Percentiles rank a stretch among this genome's conserved stretches.
Conservation (phyloP, 148 eudicot genomes). For the Pharnaceum exiguum region DNA sequence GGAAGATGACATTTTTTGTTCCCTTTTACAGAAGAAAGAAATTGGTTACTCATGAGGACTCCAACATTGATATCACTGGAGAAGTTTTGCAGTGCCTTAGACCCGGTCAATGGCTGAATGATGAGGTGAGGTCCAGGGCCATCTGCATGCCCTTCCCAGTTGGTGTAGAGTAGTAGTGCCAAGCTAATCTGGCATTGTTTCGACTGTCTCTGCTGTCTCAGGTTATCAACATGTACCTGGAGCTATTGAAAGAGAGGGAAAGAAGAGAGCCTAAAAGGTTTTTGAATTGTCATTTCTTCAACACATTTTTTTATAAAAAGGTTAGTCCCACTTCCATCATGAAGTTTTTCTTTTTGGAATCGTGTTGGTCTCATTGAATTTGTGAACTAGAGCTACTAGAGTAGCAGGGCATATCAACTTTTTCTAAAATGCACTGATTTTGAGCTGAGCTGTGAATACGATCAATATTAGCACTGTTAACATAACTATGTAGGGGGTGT, state of each 20-base stretch:
- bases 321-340: slow-evolving; percentile 34
- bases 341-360: not conserved
- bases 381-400: slow-evolving; percentile 1
- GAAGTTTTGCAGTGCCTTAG: slow-evolving; percentile 69
- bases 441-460: too few relatives aligned
- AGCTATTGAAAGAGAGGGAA: slow-evolving; percentile 90
- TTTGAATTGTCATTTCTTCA: slow-evolving; percentile 93
- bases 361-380: not conserved
- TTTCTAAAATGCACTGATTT: too few relatives aligned
- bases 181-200: slow-evolving; percentile 9
- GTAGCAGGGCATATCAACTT: too few relatives aligned
- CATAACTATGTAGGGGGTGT: too few relatives aligned
- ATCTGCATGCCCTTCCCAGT: not conserved
- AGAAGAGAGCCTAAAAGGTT: slow-evolving; percentile 77
- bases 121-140: slow-evolving; percentile 51
- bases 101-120: slow-evolving; percentile 84
- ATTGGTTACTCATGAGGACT: slow-evolving; percentile 67
- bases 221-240: slow-evolving; percentile 91
- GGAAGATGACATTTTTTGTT: slow-evolving; percentile 9
- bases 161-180: not conserved
- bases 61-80: slow-evolving; percentile 82
- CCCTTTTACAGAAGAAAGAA: slow-evolving; percentile 48
- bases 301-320: slow-evolving; percentile 94
- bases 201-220: slow-evolving; percentile 22
- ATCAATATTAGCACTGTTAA: too few relatives aligned